phyloP scores from a whole-genome alignment of 495 filamentous ascomycete species.

The Coniosporium apollinis region DNA sequence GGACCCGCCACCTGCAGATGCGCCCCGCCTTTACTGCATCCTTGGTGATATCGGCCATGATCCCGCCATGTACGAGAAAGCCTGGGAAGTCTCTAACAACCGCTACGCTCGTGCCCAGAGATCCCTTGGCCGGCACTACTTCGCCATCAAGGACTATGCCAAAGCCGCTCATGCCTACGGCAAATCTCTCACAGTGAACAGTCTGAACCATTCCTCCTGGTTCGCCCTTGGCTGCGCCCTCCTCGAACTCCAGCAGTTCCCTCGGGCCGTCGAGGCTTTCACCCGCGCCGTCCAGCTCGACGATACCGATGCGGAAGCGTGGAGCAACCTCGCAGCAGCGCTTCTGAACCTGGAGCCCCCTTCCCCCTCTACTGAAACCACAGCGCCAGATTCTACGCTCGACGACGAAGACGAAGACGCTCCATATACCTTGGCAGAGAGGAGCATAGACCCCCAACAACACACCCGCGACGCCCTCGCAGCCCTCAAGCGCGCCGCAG shows the following conservation, averaged over 20 bases:
- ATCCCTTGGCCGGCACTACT: conserved; percentile 63
- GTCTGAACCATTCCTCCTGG: conserved; percentile 70
- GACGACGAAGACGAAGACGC: conserved; percentile 8
- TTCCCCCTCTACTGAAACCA: background rate
- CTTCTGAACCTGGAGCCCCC: conserved; percentile 30
- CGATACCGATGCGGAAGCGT: conserved; percentile 77
- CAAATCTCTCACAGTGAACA: conserved; percentile 58
- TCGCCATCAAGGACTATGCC: conserved; percentile 42
- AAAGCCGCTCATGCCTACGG: conserved; percentile 62
- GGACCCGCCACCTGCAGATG: conserved; percentile 56
- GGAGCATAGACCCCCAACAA: conserved; percentile 33
- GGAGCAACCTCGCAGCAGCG: conserved; percentile 84
- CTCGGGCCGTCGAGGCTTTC: conserved; percentile 76
- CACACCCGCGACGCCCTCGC: conserved; percentile 56
- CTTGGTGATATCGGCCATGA: conserved; percentile 76
- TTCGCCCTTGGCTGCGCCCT: conserved; percentile 77
- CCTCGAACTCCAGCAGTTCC: conserved; percentile 57
- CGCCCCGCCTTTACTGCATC: conserved; percentile 83
- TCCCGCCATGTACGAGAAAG: conserved; percentile 56
- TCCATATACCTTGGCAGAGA: background rate
- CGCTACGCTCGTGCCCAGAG: conserved; percentile 79
- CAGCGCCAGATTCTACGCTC: background rate
- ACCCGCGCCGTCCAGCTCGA: conserved; percentile 62
- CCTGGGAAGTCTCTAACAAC: conserved; percentile 70
- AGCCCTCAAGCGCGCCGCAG: conserved; percentile 71